Evolutionary conservation across 139 green algal genomes (phyloP), one percentile per base, ranked within the genome.

Genomic region (Gonium pectorale): DNA sequence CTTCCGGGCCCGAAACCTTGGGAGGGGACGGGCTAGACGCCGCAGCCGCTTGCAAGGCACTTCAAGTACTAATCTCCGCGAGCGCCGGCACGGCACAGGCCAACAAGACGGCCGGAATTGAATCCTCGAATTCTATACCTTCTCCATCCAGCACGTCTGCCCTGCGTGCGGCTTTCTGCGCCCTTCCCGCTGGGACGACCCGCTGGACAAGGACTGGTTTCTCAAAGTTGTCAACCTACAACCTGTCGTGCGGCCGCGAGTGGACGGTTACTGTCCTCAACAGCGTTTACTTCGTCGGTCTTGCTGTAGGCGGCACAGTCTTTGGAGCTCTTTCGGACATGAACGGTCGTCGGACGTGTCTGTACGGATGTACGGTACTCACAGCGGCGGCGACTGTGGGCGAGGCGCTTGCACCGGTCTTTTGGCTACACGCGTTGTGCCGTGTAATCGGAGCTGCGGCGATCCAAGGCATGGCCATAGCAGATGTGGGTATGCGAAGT

Each of bases 381-480:
- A 51, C 17, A 1, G 67, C 38, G 9, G 41, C 43, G 4, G 29
- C 52, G 15, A 68, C 43, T 4, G 67, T 60, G 33, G 66, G 43
- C 19, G 71, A 74, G 35, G 33, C 67, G 27, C 33, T 79, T 19
- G 66, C 37, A 15, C 35, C 46, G 5, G 15, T 24, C 1, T 86
- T 80, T 38, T 86, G 80, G 80, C 26, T 56, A 49, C 54, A 86
- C 51, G 64, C 22, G 37, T 35, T 80, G 51, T 80, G 35, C 46
- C 31, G 80, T 6, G 31, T 79, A 52, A 24, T 72, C 27, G 71
- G 35, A 27, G 80, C 67, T 27, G 52, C 71, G 24, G 80, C 80
- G 1, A 33, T 86, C 4, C 80, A 86, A 35, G 80, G 80, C 80
- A 86, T 86, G 64, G 60, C 33, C 29, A 46, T 74, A 29, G 52